Evolutionary conservation across 768 basidiomycete genomes (phyloP), one percentile per base, ranked within the genome.

Genomic region (Suillus lakei): DNA sequence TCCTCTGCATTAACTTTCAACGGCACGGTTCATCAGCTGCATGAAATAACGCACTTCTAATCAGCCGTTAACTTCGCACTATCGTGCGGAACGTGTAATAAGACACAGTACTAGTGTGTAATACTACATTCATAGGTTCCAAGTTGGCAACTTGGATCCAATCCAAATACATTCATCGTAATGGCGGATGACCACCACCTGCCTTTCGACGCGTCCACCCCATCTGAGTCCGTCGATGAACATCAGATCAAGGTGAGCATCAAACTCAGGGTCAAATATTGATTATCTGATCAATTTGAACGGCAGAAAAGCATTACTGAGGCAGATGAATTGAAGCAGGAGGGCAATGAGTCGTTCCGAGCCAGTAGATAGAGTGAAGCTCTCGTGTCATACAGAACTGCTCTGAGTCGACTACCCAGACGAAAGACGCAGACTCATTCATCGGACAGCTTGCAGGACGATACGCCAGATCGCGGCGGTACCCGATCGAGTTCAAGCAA

Each of bases 281-380:
- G 55, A 54, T 41, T 28, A 38, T 43, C 30, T 58, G 53, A 61
- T 51, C 51, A 60, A 63, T 62, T 38, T 59, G 63, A 65, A 66
- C 13, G 44, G 38, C 50, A 88, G 87, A 76, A 78, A 64, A 75
- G 70, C 62, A 77, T 91, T n/a, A 71, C 67, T 39, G 78, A 81
- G 66, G 91, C 90, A 15, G 84, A 85, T 30, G 84, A 85, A 54
- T 77, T 90, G 62, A 98, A 96, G 76, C 76, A 78, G 9, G 85
- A 90, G 71, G 96, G 95, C n/a, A 97, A 95, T 68, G 83, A 84
- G 4, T 78, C 82, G 67, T 97, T 95, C 77, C 88, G 87, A 59
- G 77, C 84, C n/a, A 77, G 82, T 44, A 78, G 82, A 66, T 93
- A 91, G 89, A 81, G 85, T 30, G 86, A 89, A 67, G 94, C 95